Conservation (phyloP, 1,284 basidiomycete genomes). For the Papiliotrema flavescens region DNA sequence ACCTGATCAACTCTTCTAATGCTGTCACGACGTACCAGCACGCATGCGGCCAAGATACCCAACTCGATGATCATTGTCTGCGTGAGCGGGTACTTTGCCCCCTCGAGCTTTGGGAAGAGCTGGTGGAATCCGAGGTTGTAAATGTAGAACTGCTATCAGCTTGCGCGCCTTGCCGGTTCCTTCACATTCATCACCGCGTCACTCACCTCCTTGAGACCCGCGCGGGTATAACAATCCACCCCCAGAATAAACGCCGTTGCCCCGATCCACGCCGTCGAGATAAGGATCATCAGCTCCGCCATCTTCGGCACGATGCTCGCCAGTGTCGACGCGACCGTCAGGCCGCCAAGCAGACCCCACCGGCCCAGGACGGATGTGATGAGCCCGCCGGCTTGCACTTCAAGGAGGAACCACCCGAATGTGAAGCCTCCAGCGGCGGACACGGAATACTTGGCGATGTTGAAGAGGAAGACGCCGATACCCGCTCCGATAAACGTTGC, state of each 20-base stretch:
- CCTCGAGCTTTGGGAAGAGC: conserved; percentile 72
- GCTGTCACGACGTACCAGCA: conserved; percentile 36
- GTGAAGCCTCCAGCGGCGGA: conserved; percentile 86
- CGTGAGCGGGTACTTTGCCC: conserved; percentile 74
- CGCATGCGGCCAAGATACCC: conserved; percentile 73
- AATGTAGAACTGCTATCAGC: conserved; percentile 66
- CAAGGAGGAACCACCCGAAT: conserved; percentile 81
- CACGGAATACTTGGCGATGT: conserved; percentile 76
- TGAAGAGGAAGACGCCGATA: conserved; percentile 81
- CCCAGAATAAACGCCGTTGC: conserved; percentile 90
- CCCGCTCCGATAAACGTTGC: conserved; percentile 79
- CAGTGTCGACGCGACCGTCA: conserved; percentile 57
- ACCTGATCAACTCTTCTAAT: background rate
- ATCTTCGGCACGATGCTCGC: conserved; percentile 61
- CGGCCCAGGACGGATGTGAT: conserved; percentile 69
- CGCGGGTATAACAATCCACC: conserved; percentile 87
- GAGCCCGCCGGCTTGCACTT: conserved; percentile 74
- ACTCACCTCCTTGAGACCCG: conserved; percentile 73
- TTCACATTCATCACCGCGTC: conserved; percentile 11
- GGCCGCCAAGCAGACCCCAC: conserved; percentile 78
- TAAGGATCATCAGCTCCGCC: conserved; percentile 72
- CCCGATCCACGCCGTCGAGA: conserved; percentile 72
- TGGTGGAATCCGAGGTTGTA: conserved; percentile 76
- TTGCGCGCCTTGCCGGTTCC: background rate
- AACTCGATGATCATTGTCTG: conserved; percentile 93